These are phyloP conservation scores for Solanum virginianum DNA, from an alignment of 257 asterid genomes.

Conservation along the genomic window DNA sequence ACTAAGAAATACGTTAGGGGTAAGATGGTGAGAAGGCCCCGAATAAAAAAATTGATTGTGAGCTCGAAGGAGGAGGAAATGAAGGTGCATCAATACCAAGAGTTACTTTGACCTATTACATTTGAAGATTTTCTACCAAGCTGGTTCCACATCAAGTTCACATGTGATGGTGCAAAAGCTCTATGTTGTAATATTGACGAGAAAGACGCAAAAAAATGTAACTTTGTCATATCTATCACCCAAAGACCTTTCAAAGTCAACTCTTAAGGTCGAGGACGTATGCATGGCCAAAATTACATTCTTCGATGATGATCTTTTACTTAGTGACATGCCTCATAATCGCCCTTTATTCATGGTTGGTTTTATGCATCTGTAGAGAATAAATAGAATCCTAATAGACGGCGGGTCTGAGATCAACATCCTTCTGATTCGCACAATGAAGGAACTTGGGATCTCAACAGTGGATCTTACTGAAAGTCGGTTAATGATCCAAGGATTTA, in stretches of 20 bases:
- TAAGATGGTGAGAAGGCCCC: too few relatives aligned
- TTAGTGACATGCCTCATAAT: neutral
- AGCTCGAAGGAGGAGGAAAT: neutral
- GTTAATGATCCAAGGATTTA: neutral
- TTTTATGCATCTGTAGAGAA: neutral
- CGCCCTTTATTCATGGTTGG: neutral
- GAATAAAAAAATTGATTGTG: too few relatives aligned
- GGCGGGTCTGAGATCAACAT: neutral
- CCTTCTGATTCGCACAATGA: neutral
- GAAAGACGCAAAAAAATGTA: neutral
- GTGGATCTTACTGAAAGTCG: neutral
- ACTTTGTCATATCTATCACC: neutral
- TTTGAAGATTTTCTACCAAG: neutral
- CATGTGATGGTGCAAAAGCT: neutral
- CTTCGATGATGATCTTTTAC: neutral
- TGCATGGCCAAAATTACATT: neutral
- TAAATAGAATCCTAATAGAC: neutral
- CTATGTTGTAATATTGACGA: neutral
- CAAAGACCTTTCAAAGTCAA: too few relatives aligned
- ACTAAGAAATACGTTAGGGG: too few relatives aligned
- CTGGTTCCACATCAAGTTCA: neutral
- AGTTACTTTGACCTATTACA: neutral
- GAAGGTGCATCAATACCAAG: rapidly evolving
- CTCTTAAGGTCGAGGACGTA: neutral
- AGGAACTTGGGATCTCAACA: neutral